These are phyloP conservation scores for Inonotus obliquus DNA, from an alignment of 1,284 basidiomycete genomes.

Conservation along the genomic window DNA sequence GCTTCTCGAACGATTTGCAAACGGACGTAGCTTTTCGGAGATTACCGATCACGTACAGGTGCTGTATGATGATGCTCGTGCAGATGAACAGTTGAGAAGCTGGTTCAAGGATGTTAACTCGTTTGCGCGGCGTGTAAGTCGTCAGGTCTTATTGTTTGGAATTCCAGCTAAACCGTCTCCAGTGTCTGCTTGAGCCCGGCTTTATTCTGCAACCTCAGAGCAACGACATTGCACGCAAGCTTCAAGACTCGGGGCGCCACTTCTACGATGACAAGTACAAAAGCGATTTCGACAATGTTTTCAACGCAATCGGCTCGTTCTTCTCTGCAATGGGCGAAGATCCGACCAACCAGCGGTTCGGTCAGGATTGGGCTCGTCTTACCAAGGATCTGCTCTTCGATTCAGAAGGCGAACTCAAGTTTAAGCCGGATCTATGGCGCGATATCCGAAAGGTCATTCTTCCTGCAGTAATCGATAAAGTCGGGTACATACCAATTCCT, in stretches of 20 bases:
- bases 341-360: slow-evolving; percentile 76
- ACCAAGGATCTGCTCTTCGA: slow-evolving; percentile 79
- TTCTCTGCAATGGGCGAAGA: slow-evolving; percentile 84
- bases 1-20: slow-evolving; percentile 60
- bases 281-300: slow-evolving; percentile 77
- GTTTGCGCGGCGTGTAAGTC: slow-evolving; percentile 31
- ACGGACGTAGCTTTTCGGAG: slow-evolving; percentile 42
- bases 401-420: slow-evolving; percentile 77
- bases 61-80: slow-evolving; percentile 47
- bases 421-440: slow-evolving; percentile 65
- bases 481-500: slow-evolving; percentile 52
- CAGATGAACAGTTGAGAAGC: slow-evolving; percentile 46
- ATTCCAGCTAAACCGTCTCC: neutral
- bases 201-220: slow-evolving; percentile 83
- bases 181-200: slow-evolving; percentile 73
- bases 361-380: slow-evolving; percentile 76
- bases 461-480: slow-evolving; percentile 39
- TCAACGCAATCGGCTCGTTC: slow-evolving; percentile 69
- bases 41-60: slow-evolving; percentile 47
- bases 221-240: slow-evolving; percentile 52
- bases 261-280: slow-evolving; percentile 89
- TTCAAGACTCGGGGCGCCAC: slow-evolving; percentile 64
- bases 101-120: slow-evolving; percentile 48
- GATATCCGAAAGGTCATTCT: slow-evolving; percentile 45
- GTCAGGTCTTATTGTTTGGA: neutral